phyloP scores from a whole-genome alignment of 192 early-diverging fungal species.

The Mortierella antarctica region DNA sequence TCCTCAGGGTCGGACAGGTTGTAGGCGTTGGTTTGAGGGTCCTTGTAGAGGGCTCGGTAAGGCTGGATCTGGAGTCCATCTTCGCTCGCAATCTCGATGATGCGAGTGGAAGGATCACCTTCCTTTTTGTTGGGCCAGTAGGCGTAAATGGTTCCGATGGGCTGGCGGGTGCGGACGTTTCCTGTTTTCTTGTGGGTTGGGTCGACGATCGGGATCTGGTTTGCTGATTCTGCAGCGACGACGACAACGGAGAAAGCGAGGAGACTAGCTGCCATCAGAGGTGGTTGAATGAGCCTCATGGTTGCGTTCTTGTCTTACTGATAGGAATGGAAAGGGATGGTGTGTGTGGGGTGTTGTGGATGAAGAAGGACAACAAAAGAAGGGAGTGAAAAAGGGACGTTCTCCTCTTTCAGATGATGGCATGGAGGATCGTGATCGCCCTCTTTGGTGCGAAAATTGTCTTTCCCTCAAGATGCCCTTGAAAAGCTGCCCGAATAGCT shows the following conservation, averaged over 20 bases:
- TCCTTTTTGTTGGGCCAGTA: constrained; percentile 15
- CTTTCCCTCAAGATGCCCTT: no score
- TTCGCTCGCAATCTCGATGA: background rate
- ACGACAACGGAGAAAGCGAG: background rate
- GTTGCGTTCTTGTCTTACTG: background rate
- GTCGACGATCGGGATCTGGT: background rate
- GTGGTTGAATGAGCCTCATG: constrained; percentile 13
- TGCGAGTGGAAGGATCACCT: background rate
- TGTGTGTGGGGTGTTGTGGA: background rate
- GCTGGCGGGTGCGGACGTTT: background rate
- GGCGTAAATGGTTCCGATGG: background rate
- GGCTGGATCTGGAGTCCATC: background rate
- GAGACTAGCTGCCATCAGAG: constrained; percentile 2
- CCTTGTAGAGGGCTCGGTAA: constrained; percentile 4
- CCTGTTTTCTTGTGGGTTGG: background rate
- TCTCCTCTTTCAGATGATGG: no score
- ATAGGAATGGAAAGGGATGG: background rate
- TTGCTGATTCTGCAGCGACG: background rate
- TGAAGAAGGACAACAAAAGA: background rate
- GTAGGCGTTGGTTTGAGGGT: constrained; percentile 19
- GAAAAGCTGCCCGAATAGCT: no score
- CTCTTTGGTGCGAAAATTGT: no score
- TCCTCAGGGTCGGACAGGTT: background rate
- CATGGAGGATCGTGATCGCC: no score
- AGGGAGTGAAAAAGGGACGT: background rate